Base-by-base conservation (phyloP, 495 filamentous ascomycete species). In the Penicillium lividum region DNA sequence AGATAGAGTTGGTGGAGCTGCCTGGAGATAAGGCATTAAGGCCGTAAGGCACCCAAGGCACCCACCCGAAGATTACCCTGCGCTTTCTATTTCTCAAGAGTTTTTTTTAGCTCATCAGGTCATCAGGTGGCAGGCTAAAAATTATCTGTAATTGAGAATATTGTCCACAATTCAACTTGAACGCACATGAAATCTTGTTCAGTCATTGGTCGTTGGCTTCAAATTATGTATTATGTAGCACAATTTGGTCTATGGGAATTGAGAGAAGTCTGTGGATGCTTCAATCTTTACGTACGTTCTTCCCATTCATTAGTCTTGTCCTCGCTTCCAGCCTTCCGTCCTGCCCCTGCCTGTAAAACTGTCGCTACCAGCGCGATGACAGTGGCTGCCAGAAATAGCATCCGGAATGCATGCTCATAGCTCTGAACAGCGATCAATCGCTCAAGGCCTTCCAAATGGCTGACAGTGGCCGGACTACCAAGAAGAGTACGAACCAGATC, bases 401-500 rank as follows among this genome's bases (percentile, higher is more conserved):
- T 74, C 29, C 70, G 78, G 40, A 90, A 60, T 0, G 83, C 86
- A 16, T 72, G 66, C 61, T 84, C 80, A 63, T 92, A 92, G 3
- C 84, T 84, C 11, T 68, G 51, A 0, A 89, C 74, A 0, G 89
- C 89, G n/a, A 91, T 73, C 4, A 67, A 63, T 43, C 73, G 80
- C 70, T 90, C 88, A 0, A 66, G 65, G 0, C 77, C 81, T 0
- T 62, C 68, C 50, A 92, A 62, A 0, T 65, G 60, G 43, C 71
- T 74, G 0, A 91, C 87, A 4, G 83, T 66, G 0, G 84, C 84
- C 5, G 89, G 90, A 60, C 86, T 89, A 0, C 89, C 89, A 0
- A 90, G 75, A 42, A 93, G 69, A 44, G 78, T 80, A 8, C 77
- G 77, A 9, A 92, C 78, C 15, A 92, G 70, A 25, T 84, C 79